Conservation (phyloP, 768 basidiomycete species). For the Macrocybe gigantea region DNA sequence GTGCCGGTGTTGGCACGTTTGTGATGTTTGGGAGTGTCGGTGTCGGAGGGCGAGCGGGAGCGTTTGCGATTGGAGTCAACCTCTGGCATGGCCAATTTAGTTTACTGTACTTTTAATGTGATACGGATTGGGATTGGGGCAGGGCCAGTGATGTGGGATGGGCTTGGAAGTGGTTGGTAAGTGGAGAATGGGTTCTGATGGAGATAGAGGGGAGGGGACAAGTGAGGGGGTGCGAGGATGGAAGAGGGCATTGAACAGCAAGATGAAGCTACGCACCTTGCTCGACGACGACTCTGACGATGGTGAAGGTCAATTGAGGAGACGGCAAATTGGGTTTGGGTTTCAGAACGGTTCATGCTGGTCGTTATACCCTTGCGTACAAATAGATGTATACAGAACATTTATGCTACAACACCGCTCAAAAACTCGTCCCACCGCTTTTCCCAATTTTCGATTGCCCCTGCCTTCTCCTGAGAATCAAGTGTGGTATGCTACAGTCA, state of each 20-base stretch:
- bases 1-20: slow-evolving; percentile 84
- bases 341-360: background rate
- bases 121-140: slow-evolving; percentile 25
- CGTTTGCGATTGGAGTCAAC: slow-evolving; percentile 80
- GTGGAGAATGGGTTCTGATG: slow-evolving; percentile 37
- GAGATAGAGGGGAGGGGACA: slow-evolving; percentile 42
- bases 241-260: slow-evolving; percentile 26
- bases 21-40: slow-evolving; percentile 71
- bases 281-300: slow-evolving; percentile 1
- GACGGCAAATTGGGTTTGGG: background rate
- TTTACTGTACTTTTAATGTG: slow-evolving; percentile 26
- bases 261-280: slow-evolving; percentile 20
- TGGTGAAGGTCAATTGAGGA: background rate
- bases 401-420: slow-evolving; percentile 2
- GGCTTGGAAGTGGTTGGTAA: slow-evolving; percentile 28
- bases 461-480: slow-evolving; percentile 36
- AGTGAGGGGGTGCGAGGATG: slow-evolving; percentile 60
- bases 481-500: slow-evolving; percentile 46
- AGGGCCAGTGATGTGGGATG: slow-evolving; percentile 35
- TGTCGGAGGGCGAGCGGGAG: slow-evolving; percentile 81
- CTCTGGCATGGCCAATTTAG: slow-evolving; percentile 80
- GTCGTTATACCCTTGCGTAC: too few relatives aligned
- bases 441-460: slow-evolving; percentile 39
- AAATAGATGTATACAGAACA: background rate
- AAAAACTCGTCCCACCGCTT: slow-evolving; percentile 17